Conservation (phyloP, 768 basidiomycete genomes). For the Candolleomyces eurysporus region DNA sequence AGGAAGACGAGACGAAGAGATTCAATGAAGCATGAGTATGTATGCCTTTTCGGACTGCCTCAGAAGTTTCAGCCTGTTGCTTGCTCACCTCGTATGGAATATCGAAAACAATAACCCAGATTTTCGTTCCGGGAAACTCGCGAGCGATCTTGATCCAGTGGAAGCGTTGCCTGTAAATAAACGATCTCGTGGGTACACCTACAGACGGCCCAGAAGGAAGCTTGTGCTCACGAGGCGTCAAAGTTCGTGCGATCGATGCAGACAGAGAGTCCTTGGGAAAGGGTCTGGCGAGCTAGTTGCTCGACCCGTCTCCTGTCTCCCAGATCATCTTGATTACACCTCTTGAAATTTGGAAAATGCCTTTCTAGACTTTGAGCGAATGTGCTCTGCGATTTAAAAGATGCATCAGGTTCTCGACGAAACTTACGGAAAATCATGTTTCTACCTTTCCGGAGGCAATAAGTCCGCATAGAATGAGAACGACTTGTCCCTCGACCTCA, state of each 20-base stretch:
- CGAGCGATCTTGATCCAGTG: slow-evolving; percentile 75
- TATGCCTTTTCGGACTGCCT: no score
- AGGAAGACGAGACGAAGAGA: background rate
- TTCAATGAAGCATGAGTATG: no score
- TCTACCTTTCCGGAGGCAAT: slow-evolving; percentile 73
- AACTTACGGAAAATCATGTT: slow-evolving; percentile 10
- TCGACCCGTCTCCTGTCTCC: slow-evolving; percentile 70
- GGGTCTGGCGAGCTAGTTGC: slow-evolving; percentile 46
- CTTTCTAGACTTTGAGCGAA: slow-evolving; percentile 71
- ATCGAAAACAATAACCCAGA: slow-evolving; percentile 79
- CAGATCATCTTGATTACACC: slow-evolving; percentile 82
- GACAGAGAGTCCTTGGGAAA: slow-evolving; percentile 63
- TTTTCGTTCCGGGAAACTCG: slow-evolving; percentile 57
- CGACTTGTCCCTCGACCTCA: slow-evolving; percentile 40
- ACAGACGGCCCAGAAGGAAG: background rate
- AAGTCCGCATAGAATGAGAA: slow-evolving; percentile 72
- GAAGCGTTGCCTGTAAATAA: slow-evolving; percentile 53
- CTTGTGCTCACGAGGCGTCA: slow-evolving; percentile 52
- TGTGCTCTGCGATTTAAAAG: slow-evolving; percentile 39
- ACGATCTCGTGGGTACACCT: background rate
- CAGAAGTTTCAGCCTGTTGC: no score
- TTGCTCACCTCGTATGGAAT: slow-evolving; percentile 67
- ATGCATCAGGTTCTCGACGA: slow-evolving; percentile 11
- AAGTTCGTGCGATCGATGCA: slow-evolving; percentile 82
- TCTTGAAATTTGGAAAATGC: slow-evolving; percentile 57